Percentiles rank a stretch among this genome's conserved stretches.
phyloP scores from a whole-genome alignment of 495 filamentous ascomycete species.

The Cercophora newfieldiana region DNA sequence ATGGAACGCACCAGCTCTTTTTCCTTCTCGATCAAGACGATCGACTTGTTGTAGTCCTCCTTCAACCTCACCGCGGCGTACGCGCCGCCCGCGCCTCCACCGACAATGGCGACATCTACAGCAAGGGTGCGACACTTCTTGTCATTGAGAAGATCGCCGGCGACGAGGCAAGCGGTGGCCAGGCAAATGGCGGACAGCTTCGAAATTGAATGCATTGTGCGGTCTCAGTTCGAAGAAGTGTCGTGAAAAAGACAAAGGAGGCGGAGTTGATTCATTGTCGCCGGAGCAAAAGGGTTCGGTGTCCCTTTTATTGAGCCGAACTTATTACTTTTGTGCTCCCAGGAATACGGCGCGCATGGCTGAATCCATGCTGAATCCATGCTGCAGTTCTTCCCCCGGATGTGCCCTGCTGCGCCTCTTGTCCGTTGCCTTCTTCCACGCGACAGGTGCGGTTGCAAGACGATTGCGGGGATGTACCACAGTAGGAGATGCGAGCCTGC shows the following conservation, averaged over 20 bases:
- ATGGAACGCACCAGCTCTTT: slow-evolving; percentile 33
- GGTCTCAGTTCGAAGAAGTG: not conserved
- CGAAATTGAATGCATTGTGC: not conserved
- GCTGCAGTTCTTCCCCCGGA: not conserved
- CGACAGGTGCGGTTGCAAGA: too few species aligned
- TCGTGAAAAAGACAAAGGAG: too few species aligned
- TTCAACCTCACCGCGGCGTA: slow-evolving; percentile 48
- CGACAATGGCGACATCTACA: slow-evolving; percentile 42
- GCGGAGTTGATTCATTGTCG: too few species aligned
- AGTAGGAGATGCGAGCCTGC: too few species aligned
- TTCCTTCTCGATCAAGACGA: slow-evolving; percentile 45
- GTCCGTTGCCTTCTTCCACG: not conserved
- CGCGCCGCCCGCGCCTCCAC: slow-evolving; percentile 48
- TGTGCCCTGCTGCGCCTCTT: not conserved
- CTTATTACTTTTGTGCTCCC: too few species aligned
- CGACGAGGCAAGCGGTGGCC: not conserved
- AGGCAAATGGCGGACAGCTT: not conserved
- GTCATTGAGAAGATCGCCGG: not conserved
- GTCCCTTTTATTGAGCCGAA: too few species aligned
- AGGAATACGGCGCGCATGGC: too few species aligned
- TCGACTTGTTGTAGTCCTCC: slow-evolving; percentile 40
- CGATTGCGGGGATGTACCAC: too few species aligned
- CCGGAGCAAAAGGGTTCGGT: too few species aligned
- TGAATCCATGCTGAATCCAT: too few species aligned
- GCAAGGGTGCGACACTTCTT: slow-evolving; percentile 13